These are phyloP conservation scores for Handroanthus guayacan DNA, from an alignment of 257 asterid species.

Conservation along the genomic window DNA sequence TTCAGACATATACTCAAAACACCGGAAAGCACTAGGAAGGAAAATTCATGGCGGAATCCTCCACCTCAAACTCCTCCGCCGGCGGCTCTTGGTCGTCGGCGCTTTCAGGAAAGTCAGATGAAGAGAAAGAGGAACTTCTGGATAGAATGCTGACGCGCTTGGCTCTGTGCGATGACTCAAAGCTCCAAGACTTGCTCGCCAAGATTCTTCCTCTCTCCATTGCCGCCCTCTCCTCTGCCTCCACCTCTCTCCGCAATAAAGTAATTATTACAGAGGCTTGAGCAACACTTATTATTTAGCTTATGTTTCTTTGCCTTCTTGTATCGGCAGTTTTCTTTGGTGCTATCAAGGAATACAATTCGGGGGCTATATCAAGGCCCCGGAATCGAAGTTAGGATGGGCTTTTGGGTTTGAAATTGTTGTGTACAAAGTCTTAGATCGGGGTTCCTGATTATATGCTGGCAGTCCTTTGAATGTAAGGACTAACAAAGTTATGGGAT, in stretches of 20 bases:
- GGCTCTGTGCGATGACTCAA: conserved; percentile 92
- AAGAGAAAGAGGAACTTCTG: conserved; percentile 77
- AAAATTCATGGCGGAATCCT: conserved; percentile 59
- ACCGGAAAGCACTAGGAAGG: conserved; percentile 2
- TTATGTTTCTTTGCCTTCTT: not conserved
- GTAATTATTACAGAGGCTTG: conserved; percentile 39
- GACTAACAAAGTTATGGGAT: not conserved
- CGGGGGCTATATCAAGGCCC: conserved; percentile 21
- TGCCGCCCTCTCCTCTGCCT: conserved; percentile 75
- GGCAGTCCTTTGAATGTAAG: conserved; percentile 5
- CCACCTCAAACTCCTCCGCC: conserved; percentile 52
- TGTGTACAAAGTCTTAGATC: not conserved
- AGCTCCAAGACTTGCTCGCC: conserved; percentile 87
- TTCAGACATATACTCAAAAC: conserved; percentile 27
- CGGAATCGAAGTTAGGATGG: not conserved
- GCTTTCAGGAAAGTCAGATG: conserved; percentile 74
- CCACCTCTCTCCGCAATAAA: conserved; percentile 78
- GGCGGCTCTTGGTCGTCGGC: conserved; percentile 55
- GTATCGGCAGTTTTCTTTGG: not conserved
- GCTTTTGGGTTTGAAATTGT: conserved; percentile 23
- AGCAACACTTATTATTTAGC: not conserved
- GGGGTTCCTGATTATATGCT: conserved; percentile 1
- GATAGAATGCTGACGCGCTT: conserved; percentile 93
- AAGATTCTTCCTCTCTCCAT: conserved; percentile 89
- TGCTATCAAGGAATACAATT: conserved; percentile 16